Conservation (phyloP, 768 basidiomycete genomes). For the Mycena sanguinolenta region DNA sequence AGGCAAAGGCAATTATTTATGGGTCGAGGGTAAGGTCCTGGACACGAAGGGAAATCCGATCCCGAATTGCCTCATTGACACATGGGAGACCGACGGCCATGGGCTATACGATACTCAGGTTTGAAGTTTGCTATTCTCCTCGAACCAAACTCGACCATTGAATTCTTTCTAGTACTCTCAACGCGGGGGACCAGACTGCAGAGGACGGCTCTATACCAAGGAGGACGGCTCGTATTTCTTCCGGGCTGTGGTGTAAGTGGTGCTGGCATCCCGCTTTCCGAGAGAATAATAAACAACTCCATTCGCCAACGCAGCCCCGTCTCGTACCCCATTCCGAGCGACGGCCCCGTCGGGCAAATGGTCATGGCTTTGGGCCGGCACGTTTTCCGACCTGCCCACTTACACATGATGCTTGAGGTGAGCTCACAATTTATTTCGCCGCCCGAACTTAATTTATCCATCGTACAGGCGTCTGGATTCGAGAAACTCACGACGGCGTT, state of each 20-base stretch:
- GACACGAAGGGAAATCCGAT: slow-evolving; percentile 77
- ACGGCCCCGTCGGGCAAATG: slow-evolving; percentile 81
- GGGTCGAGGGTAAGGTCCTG: slow-evolving; percentile 78
- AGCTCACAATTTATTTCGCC: background rate
- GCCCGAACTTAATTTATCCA: background rate
- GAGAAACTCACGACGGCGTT: slow-evolving; percentile 80
- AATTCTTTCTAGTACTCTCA: slow-evolving; percentile 59
- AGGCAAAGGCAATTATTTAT: slow-evolving; percentile 89
- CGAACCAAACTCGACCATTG: no score
- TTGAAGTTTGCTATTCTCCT: background rate
- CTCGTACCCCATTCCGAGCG: slow-evolving; percentile 82
- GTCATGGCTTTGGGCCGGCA: slow-evolving; percentile 72
- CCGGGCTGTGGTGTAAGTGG: slow-evolving; percentile 73
- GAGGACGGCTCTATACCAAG: slow-evolving; percentile 72
- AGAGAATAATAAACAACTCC: no score
- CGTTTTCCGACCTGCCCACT: slow-evolving; percentile 82
- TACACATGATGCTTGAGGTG: slow-evolving; percentile 81
- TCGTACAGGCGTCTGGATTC: slow-evolving; percentile 68
- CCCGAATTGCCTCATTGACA: slow-evolving; percentile 76
- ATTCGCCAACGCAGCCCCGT: slow-evolving; percentile 52
- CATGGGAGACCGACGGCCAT: slow-evolving; percentile 84
- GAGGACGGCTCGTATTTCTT: slow-evolving; percentile 77
- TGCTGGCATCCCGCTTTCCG: background rate
- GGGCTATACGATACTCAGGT: slow-evolving; percentile 62
- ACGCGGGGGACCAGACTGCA: slow-evolving; percentile 75